phyloP scores from a whole-genome alignment of 805 yeast species.

The Saturnispora gosingensis region DNA sequence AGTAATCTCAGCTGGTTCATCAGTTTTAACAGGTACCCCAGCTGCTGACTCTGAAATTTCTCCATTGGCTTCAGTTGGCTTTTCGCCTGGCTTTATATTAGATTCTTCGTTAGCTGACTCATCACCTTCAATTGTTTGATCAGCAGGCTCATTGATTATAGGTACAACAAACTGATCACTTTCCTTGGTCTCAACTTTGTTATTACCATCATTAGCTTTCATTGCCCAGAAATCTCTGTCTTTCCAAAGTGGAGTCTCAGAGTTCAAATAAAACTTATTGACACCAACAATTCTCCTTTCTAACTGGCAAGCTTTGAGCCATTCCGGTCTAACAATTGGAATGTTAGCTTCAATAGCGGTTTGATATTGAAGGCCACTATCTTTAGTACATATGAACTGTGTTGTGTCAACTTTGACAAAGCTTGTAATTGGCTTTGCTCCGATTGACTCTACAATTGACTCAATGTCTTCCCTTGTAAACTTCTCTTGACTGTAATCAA shows the following conservation, averaged over 20 bases:
- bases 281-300: slow-evolving; percentile 92
- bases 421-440: slow-evolving; percentile 70
- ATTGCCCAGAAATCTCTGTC: slow-evolving; percentile 35
- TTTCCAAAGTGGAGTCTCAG: slow-evolving; percentile 33
- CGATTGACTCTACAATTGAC: slow-evolving; percentile 55
- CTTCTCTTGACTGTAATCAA: slow-evolving; percentile 43
- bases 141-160: slow-evolving; percentile 6
- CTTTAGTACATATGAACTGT: slow-evolving; percentile 74
- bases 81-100: neutral
- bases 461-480: slow-evolving; percentile 50
- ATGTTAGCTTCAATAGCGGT: slow-evolving; percentile 80
- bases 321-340: slow-evolving; percentile 92
- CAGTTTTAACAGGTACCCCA: slow-evolving; percentile 14
- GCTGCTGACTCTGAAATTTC: neutral
- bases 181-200: neutral
- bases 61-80: neutral
- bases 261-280: slow-evolving; percentile 68
- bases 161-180: slow-evolving; percentile 6
- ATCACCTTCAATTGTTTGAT: neutral
- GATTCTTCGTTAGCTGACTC: neutral
- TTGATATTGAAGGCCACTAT: slow-evolving; percentile 53
- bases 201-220: neutral
- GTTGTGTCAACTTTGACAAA: slow-evolving; percentile 85
- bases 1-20: neutral
- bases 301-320: slow-evolving; percentile 88